Evolutionary conservation across 140 eudicot genomes (phyloP), one percentile per base, ranked within the genome.

Genomic region (Bidens hawaiensis): DNA sequence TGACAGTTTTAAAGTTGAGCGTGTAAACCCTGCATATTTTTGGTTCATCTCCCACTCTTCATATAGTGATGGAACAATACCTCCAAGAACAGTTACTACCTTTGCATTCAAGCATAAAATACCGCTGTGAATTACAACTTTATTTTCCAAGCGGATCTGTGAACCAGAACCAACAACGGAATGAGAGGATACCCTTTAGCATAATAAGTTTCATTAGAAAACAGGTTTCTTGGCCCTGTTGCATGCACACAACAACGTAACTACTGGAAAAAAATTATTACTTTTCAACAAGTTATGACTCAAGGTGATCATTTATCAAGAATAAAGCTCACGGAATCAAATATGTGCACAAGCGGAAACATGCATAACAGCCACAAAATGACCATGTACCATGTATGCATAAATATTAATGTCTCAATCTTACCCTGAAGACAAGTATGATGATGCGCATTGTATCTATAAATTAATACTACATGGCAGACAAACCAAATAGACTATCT

Each of bases 21-120:
- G 95, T 5, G 94, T 70, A 75, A 81, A 82, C 26, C 89, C 95
- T 38, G 89, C 75, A 65, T 79, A 90, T 61, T 86, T 86, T 74
- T 83, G 83, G 88, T 90, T 86, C 86, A 87, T 80, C 71, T 90
- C 84, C 97, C 97, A 90, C 71, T 90, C 97, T 73, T 90, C 95
- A 69, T 75, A 84, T 28, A 90, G 78, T n/a, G 97, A 77, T 75
- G 79, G 86, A 81, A 90, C 97, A 55, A 83, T 62, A 46, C 97
- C 97, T 67, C 97, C 97, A 59, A 90, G 68, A 58, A 86, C 76
- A 64, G 84, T 75, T 51, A 83, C 75, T 50, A 51, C 79, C 68
- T 82, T 81, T 16, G 87, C 66, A 69, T 75, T 79, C 60, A 90
- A 70, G 78, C 97, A 90, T 50, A 87, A 45, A 52, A 90, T 82